Base-by-base conservation (phyloP, 345 rosid genomes). In the Jatropha curcas region DNA sequence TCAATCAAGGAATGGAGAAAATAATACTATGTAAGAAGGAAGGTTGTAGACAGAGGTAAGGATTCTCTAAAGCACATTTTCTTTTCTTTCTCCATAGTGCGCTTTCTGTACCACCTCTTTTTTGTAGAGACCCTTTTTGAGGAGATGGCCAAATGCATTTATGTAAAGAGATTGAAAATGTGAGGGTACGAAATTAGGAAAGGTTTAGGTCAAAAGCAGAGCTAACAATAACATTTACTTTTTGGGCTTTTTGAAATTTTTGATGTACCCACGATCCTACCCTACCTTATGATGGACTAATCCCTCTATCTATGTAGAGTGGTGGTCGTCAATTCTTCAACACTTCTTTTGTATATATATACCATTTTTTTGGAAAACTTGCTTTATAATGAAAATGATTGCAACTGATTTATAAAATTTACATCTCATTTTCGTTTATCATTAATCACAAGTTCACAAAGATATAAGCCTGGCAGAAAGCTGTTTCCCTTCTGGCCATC, bases 51-150 rank as follows among this genome's bases (percentile, higher is more conserved):
- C 48, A 33, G 39, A n/a, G 22, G n/a, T 20, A 37, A 25, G 68
- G 64, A 37, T 70, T 5, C 61, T 66, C 67, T 56, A 62, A 71
- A 67, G 76, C 64, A 77, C 20, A 22, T n/a, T 60, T 67, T 70
- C 72, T 75, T 73, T 50, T 51, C 33, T 69, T 64, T 7, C 43
- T 31, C 43, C 41, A 46, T n/a, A n/a, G n/a, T n/a, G n/a, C n/a
- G n/a, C n/a, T n/a, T n/a, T n/a, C n/a, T n/a, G n/a, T n/a, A n/a
- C n/a, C n/a, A n/a, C n/a, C n/a, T n/a, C 34, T 20, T 63, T 45
- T 1, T 17, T 39, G 3, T 39, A 41, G 37, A 24, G 4, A 1
- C n/a, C 28, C 34, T 11, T 56, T 70, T 59, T 3, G 24, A 31
- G 30, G 16, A 22, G 59, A 13, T 25, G 56, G 17, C 28, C 22